Conservation (phyloP, 208 protist species). For the Crithidia acanthocephali region DNA sequence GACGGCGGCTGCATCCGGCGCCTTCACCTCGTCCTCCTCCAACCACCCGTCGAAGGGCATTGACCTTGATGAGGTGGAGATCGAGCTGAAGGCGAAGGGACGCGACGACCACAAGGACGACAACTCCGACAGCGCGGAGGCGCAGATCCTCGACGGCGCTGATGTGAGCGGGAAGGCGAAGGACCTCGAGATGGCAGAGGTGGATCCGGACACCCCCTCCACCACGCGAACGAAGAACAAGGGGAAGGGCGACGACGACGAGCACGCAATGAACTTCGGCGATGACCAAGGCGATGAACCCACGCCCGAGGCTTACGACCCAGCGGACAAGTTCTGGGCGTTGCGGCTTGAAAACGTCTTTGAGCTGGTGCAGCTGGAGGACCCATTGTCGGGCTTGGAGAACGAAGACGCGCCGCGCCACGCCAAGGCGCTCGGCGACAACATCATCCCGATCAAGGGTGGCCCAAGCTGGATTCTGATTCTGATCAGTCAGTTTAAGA, state of each 20-base stretch:
- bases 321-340: slow-evolving; percentile 74
- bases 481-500: slow-evolving; percentile 78
- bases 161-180: background rate
- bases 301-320: slow-evolving; percentile 58
- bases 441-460: slow-evolving; percentile 81
- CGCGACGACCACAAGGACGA: background rate
- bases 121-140: slow-evolving; percentile 5
- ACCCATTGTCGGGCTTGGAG: slow-evolving; percentile 53
- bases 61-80: slow-evolving; percentile 9
- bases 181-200: slow-evolving; percentile 1
- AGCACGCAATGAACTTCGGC: slow-evolving; percentile 53
- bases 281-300: slow-evolving; percentile 67
- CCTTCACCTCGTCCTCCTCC: slow-evolving; percentile 12
- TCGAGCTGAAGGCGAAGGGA: slow-evolving; percentile 17
- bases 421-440: slow-evolving; percentile 70
- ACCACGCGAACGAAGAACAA: background rate
- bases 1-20: slow-evolving; percentile 3
- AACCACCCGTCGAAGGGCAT: slow-evolving; percentile 15
- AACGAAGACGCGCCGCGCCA: slow-evolving; percentile 53
- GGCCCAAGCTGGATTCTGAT: slow-evolving; percentile 73
- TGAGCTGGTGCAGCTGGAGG: slow-evolving; percentile 73
- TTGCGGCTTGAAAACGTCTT: slow-evolving; percentile 71
- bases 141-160: slow-evolving; percentile 4
- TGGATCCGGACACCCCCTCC: background rate
- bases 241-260: slow-evolving; percentile 12